Evolutionary conservation across 2,329 filamentous ascomycete genomes (phyloP).

Genomic region (Ceratocystis cubensis): DNA sequence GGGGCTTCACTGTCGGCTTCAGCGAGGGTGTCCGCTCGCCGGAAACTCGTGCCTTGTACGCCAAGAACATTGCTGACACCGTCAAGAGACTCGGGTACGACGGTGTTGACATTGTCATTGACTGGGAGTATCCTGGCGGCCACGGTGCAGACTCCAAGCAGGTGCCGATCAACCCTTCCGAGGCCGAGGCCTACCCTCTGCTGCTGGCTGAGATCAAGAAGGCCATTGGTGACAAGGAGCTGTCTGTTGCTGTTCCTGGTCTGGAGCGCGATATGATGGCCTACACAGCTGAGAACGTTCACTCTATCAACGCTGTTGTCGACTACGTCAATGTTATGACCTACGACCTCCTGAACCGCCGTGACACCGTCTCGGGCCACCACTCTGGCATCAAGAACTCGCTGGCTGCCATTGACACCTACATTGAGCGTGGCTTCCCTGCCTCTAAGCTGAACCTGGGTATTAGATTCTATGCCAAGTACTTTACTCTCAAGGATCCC

Average conservation of each 20-base stretch:
- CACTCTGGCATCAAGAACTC: constrained; percentile 49
- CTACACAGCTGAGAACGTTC: constrained; percentile 46
- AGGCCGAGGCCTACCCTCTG: constrained; percentile 51
- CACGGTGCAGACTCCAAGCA: constrained; percentile 39
- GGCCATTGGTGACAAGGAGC: constrained; percentile 43
- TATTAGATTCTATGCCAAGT: constrained; percentile 56
- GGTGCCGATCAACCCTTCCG: constrained; percentile 46
- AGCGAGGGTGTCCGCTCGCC: constrained; percentile 41
- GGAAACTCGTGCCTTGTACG: constrained; percentile 43
- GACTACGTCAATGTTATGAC: constrained; percentile 59
- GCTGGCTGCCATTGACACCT: constrained; percentile 42
- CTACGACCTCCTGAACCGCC: constrained; percentile 59
- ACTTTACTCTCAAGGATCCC: constrained; percentile 38
- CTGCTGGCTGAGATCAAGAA: constrained; percentile 46
- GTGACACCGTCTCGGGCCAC: constrained; percentile 50
- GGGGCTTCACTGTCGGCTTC: constrained; percentile 57
- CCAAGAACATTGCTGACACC: constrained; percentile 51
- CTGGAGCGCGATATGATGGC: constrained; percentile 54
- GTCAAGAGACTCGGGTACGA: constrained; percentile 51
- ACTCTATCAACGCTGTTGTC: constrained; percentile 45
- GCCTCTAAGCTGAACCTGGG: constrained; percentile 46
- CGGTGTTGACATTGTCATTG: constrained; percentile 32
- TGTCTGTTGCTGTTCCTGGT: constrained; percentile 57
- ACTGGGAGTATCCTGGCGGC: constrained; percentile 36
- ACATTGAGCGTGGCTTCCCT: constrained; percentile 43